Evolutionary conservation across 2,329 filamentous ascomycete genomes (phyloP), one percentile per base, ranked within the genome.

Genomic region (Botryotinia globosa): DNA sequence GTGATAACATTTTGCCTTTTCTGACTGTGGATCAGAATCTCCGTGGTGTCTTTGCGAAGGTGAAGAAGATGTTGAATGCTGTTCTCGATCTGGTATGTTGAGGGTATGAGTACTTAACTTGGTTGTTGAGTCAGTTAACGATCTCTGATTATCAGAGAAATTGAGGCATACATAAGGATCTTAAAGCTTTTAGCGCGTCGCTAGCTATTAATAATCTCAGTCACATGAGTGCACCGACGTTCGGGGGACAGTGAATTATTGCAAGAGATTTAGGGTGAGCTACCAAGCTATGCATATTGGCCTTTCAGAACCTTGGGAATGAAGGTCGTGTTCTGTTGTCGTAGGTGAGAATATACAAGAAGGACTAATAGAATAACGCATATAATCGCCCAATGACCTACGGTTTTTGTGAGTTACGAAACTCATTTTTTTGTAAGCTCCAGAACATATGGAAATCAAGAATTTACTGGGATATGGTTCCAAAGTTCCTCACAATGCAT

Each of bases 361-460:
- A 18, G 18, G 2, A 0, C 14, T 51, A 1, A n/a, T n/a, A 54
- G 25, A 29, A 1, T 8, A 54, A 54, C 0, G 5, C 5, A 29
- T 6, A 29, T 18, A 8, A 54, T 4, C 0, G 2, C 14, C 6
- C 12, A 12, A 16, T 54, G 6, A 1, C 18, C 14, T 16, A 16
- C 3, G 18, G 1, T 54, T 29, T 54, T 0, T 18, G n/a, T 8
- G 3, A 29, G n/a, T 29, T 54, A 54, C 12, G 10, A 54, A 54
- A 54, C 2, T 8, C 10, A 16, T 54, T n/a, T n/a, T 22, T 4
- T n/a, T 5, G 25, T 14, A 4, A 29, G 14, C 3, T 3, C 51
- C 14, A 18, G 12, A 58, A 32, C 9, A 25, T 62, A 18, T 18
- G 2, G 25, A n/a, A 62, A 10, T 34, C 3, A 58, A 58, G 18